Evolutionary conservation across 2,329 filamentous ascomycete genomes (phyloP), one percentile per base, ranked within the genome.

Genomic region (Exophiala calicioides): DNA sequence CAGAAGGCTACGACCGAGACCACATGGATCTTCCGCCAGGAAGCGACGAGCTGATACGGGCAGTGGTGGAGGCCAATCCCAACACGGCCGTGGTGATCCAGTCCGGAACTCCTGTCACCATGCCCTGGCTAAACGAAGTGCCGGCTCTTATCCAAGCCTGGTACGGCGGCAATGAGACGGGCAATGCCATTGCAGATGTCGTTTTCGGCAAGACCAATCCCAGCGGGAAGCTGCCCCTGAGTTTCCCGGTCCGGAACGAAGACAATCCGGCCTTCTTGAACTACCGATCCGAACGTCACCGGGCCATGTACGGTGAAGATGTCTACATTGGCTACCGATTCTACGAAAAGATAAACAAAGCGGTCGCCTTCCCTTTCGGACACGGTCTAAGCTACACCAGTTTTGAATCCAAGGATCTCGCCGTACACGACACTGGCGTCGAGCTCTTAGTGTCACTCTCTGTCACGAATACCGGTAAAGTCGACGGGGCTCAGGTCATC

Each of bases 101-200:
- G 59, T 88, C 85, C 0, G 88, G 87, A 26, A 88, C 86, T 0
- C 86, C 87, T 0, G 69, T 78, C 8, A 74, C 71, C 2, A 74
- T 77, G 65, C 75, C 73, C 0, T 74, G 74, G 68, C 64, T 60
- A 2, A 59, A 67, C 3, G 63, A 69, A n/a, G 63, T 70, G 7
- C 70, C 72, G 5, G 79, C 82, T 2, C 70, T 90, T 1, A 62
- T 90, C 1, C 85, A 91, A 60, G 86, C 86, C 5, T 93, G 87
- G 86, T 93, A 90, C 60, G 86, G 87, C 50, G 88, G 88, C n/a
- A 88, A 93, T 60, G 88, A 93, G 69, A 85, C 84, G 4, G 88
- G 88, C 4, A 89, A 90, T 61, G 84, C 82, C 8, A 84, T 94
- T 52, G 86, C 85, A 0, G 87, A 91, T 56, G 76, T 91, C 1